Evolutionary conservation across 2,329 filamentous ascomycete genomes (phyloP).

Genomic region (Aureobasidium sp.): DNA sequence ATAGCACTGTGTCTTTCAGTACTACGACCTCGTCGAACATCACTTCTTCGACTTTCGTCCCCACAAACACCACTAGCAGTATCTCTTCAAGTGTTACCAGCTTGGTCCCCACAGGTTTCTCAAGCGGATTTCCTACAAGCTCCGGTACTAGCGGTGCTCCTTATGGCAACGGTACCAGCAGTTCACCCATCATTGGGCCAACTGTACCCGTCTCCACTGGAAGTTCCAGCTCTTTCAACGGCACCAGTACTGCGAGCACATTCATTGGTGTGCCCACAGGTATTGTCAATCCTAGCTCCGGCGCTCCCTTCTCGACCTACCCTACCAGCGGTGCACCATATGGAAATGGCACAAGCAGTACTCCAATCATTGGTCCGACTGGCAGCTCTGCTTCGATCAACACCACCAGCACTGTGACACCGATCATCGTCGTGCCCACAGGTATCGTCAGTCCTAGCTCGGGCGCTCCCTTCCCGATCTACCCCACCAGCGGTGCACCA

Average conservation of each 20-base stretch:
- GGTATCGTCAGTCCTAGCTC: no score
- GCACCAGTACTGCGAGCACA: no score
- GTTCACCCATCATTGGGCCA: not conserved
- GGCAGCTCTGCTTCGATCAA: not conserved
- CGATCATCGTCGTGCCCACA: no score
- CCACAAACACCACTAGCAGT: not conserved
- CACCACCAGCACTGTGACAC: not conserved
- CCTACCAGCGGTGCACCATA: not conserved
- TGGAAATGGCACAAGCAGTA: not conserved
- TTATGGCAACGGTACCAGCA: not conserved
- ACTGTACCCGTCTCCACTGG: not conserved
- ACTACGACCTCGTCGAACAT: not conserved
- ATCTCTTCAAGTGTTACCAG: not conserved
- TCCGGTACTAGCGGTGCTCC: not conserved
- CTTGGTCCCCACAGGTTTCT: not conserved
- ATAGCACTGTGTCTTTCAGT: not conserved
- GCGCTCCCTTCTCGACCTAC: not conserved
- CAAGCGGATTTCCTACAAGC: not conserved
- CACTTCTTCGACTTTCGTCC: not conserved
- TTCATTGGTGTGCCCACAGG: not conserved
- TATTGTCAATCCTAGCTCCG: not conserved
- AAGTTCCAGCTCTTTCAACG: not conserved
- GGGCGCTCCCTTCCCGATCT: no score
- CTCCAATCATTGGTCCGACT: not conserved
- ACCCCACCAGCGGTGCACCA: no score